Evolutionary conservation across 2,329 filamentous ascomycete genomes (phyloP), one percentile per base, ranked within the genome.

Genomic region (Periconia macrospinosa): DNA sequence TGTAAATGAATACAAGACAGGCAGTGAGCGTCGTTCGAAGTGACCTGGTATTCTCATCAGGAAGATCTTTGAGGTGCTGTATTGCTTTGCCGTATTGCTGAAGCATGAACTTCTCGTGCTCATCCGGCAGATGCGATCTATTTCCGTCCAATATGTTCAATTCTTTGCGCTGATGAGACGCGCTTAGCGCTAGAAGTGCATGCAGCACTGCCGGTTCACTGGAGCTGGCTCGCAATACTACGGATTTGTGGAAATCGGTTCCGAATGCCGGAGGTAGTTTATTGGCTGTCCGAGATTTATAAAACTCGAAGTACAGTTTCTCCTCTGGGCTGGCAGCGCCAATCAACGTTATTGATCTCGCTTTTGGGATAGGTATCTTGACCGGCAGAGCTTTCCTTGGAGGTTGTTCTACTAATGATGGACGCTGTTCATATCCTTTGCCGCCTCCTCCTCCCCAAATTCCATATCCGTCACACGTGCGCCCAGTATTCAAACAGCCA

Each of bases 401-500:
- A 7, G 45, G 13, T 20, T 15, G 18, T 41, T 40, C 17, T 17
- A 41, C 7, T 44, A 19, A 10, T 15, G 47, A 20, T 18, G 15
- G 35, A 15, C 50, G 50, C 27, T 48, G 49, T 8, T 50, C 52
- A 43, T 65, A 63, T 14, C 53, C 57, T 37, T 60, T 69, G 3
- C 70, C 68, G 2, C 66, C 69, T 1, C 66, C 69, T 1, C 73
- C 70, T 33, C 72, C 71, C 73, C 73, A 75, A 48, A 78, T 68
- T 58, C 73, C 79, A 53, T 78, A 78, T n/a, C 76, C 76, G 49
- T 77, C 73, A 51, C 73, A 75, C 45, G 62, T 62, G 1, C 72
- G 67, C 3, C 71, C 71, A 8, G 73, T 75, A 15, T 61, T 69
- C 7, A 63, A 50, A 52, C 74, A 76, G 19, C 69, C 67, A 7